Base-by-base conservation (phyloP, 2,329 filamentous ascomycete species). In the Biscogniauxia mediterranea region DNA sequence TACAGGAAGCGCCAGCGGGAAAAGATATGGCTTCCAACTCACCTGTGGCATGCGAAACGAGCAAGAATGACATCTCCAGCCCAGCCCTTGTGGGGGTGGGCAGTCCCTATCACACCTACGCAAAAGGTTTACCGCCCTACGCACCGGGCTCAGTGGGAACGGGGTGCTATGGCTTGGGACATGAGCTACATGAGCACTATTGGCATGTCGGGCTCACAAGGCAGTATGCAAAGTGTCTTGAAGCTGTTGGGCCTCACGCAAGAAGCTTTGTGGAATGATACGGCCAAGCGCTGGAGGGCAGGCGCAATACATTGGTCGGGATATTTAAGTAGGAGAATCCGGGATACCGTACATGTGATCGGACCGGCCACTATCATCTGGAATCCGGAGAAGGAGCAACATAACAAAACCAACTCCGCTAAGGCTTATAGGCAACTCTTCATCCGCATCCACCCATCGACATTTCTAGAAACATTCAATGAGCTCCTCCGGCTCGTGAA, bases 11-110 rank as follows among this genome's bases (percentile, higher is more conserved):
- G 95, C 32, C 94, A 98, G 73, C 79, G 89, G 53, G 83, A 91
- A 74, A 98, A 98, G 80, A 93, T 91, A 2, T 97, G 94, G 92
- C 81, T 99, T 17, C 95, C 95, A 0, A 98, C 95, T 6, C 95
- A 99, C 75, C 78, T 96, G 66, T 99, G 91, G 85, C 93, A 97
- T 76, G 89, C 94, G 2, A 99, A 99, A 76, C 83, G 95, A 62
- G 92, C 95, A 21, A 90, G 85, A 62, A 96, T 99, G 91, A 93
- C 93, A 0, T 83, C 86, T 7, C 89, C 91, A 0, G 88, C 85
- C 55, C 83, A 89, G 52, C 89, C 92, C 2, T 77, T 95, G n/a
- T 99, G 95, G 95, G 85, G 93, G 50, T 97, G 97, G 75, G 87
- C 92, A 0, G 80, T 98, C 23, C 92, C 93, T 0, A 75, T 96